phyloP scores from a whole-genome alignment of 2,329 filamentous ascomycete species.

The Pseudomassariella vexata region DNA sequence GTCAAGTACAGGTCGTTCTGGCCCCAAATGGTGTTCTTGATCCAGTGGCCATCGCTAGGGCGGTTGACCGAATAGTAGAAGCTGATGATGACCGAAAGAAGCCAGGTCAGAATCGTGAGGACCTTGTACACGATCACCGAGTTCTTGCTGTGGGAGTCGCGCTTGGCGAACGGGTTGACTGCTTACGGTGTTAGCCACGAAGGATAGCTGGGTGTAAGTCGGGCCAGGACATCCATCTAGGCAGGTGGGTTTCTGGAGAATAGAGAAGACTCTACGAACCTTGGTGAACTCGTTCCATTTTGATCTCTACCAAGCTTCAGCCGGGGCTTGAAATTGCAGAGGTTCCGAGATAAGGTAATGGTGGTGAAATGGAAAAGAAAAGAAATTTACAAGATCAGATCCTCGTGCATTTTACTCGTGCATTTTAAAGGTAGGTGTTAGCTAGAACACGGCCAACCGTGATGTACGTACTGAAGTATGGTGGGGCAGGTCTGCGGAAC shows the following conservation, averaged over 20 bases:
- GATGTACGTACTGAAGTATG: too few species aligned
- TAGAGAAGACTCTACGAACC: conserved; percentile 16
- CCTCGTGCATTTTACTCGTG: too few species aligned
- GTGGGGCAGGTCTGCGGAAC: too few species aligned
- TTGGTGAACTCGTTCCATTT: conserved; percentile 24
- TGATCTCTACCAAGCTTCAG: too few species aligned
- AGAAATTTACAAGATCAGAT: too few species aligned
- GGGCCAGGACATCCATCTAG: too few species aligned
- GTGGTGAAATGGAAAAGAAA: too few species aligned
- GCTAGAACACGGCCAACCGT: too few species aligned
- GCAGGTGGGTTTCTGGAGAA: too few species aligned
- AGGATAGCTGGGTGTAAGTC: not conserved
- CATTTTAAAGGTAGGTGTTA: too few species aligned
- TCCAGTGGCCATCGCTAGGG: conserved; percentile 55
- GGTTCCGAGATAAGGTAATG: too few species aligned
- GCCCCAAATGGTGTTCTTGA: conserved; percentile 65
- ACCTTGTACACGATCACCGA: conserved; percentile 70
- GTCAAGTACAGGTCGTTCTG: conserved; percentile 63
- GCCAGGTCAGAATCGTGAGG: conserved; percentile 67
- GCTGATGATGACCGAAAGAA: conserved; percentile 64
- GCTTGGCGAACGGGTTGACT: conserved; percentile 74
- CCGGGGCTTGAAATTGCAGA: too few species aligned
- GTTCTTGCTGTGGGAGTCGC: conserved; percentile 56
- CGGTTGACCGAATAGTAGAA: conserved; percentile 67
- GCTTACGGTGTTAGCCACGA: not conserved